A percentile compares a stretch with the other conserved stretches of the same genome.
Conservation (phyloP, 441 rosid species). For the Populus hybrid region DNA sequence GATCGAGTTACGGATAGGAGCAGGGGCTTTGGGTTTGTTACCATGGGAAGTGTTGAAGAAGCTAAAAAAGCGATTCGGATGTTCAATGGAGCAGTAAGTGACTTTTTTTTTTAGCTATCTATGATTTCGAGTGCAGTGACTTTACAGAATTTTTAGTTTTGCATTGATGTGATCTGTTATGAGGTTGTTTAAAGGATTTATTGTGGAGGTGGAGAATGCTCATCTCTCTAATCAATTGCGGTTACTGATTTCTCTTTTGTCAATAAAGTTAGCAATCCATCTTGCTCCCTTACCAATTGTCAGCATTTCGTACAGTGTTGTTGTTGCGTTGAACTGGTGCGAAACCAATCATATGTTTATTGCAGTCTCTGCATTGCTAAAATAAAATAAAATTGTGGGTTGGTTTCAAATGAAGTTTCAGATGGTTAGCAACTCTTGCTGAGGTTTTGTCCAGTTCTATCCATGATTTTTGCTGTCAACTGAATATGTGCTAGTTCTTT, state of each 20-base stretch:
- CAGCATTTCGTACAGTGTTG: neutral
- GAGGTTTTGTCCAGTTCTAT: neutral
- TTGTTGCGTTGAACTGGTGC: neutral
- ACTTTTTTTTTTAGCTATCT: neutral
- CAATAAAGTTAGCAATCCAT: neutral
- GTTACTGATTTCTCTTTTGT: neutral
- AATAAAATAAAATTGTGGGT: neutral
- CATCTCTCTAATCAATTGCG: neutral
- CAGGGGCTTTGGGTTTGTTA: constrained; percentile 91
- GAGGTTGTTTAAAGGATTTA: neutral
- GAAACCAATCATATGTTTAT: neutral
- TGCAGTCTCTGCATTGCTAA: neutral
- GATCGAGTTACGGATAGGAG: constrained; percentile 87
- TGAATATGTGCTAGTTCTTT: neutral
- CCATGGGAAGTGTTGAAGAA: constrained; percentile 72
- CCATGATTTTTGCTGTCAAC: neutral
- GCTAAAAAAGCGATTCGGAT: constrained; percentile 79
- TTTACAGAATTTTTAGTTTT: neutral
- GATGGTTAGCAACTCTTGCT: neutral
- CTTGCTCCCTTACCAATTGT: neutral
- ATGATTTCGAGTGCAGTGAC: neutral
- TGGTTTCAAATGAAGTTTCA: neutral
- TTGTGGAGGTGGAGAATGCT: neutral
- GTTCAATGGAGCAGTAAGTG: constrained; percentile 80
- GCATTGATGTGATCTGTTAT: neutral